A percentile compares a stretch with the other conserved stretches of the same genome.
phyloP scores from a whole-genome alignment of 805 yeast genomes.

The Wickerhamiella kazuoi region DNA sequence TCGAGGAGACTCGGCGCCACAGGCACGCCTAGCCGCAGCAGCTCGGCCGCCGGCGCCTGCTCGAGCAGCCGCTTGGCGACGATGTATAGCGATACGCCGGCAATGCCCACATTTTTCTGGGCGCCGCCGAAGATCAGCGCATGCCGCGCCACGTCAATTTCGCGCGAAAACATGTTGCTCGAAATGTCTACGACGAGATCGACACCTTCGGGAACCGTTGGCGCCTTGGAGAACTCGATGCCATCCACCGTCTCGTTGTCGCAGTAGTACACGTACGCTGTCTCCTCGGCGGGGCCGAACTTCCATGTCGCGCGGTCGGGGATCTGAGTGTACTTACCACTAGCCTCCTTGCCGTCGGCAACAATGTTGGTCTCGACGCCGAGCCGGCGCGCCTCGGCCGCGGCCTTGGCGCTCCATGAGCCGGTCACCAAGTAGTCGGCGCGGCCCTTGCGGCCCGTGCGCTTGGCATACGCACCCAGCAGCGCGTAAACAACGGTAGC shows the following conservation, averaged over 20 bases:
- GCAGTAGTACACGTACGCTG: conserved; percentile 77
- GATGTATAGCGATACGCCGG: conserved; percentile 85
- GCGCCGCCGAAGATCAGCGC: conserved; percentile 96
- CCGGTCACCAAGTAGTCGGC: conserved; percentile 87
- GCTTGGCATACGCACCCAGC: conserved; percentile 54
- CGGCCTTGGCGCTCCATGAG: conserved; percentile 79
- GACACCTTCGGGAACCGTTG: conserved; percentile 42
- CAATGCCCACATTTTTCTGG: conserved; percentile 92
- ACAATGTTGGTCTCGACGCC: conserved; percentile 59
- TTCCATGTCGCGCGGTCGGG: conserved; percentile 56
- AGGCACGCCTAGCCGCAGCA: conserved; percentile 46
- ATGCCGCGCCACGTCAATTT: conserved; percentile 63
- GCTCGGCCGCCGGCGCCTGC: conserved; percentile 38
- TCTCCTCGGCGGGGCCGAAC: conserved; percentile 33
- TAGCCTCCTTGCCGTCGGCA: conserved; percentile 39
- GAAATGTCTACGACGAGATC: conserved; percentile 91
- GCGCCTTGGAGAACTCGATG: conserved; percentile 53
- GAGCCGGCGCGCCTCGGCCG: conserved; percentile 70
- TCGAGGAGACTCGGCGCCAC: conserved; percentile 78
- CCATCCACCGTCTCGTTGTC: conserved; percentile 98
- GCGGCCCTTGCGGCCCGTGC: conserved; percentile 55
- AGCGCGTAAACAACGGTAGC: conserved; percentile 74
- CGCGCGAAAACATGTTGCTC: conserved; percentile 71
- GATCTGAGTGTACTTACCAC: conserved; percentile 45
- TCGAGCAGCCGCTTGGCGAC: conserved; percentile 65